Percentiles rank a stretch among this genome's conserved stretches.
Conservation (phyloP, 1,284 basidiomycete genomes). For the Melampsora occidentalis region DNA sequence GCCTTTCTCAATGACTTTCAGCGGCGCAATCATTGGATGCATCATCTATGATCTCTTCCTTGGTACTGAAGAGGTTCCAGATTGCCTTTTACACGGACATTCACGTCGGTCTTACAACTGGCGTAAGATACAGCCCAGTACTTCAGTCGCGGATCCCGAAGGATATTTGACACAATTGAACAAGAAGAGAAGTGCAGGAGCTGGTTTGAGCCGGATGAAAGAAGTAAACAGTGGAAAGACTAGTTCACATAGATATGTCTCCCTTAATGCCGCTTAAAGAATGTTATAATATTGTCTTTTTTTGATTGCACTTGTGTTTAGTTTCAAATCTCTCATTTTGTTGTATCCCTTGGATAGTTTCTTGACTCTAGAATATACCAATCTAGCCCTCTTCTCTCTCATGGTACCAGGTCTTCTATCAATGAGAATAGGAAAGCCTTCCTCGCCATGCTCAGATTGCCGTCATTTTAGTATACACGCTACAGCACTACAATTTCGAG, state of each 20-base stretch:
- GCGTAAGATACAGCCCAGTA: slow-evolving; percentile 21
- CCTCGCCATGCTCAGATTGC: too few species aligned
- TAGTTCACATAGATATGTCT: slow-evolving; percentile 32
- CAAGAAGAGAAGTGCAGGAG: slow-evolving; percentile 13
- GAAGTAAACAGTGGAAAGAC: slow-evolving; percentile 25
- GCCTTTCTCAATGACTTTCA: neutral
- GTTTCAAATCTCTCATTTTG: too few species aligned
- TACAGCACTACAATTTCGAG: too few species aligned
- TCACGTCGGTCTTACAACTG: neutral
- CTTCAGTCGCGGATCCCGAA: slow-evolving; percentile 36
- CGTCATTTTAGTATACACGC: too few species aligned
- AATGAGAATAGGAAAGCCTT: too few species aligned
- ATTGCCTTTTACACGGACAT: slow-evolving; percentile 19
- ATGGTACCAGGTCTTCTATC: too few species aligned
- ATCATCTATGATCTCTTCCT: slow-evolving; percentile 42
- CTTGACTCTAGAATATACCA: too few species aligned
- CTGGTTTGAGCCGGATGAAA: neutral
- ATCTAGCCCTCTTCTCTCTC: too few species aligned
- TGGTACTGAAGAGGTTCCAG: slow-evolving; percentile 37
- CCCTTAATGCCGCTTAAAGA: neutral
- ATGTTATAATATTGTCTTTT: too few species aligned
- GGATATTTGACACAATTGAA: slow-evolving; percentile 35
- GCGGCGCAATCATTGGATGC: slow-evolving; percentile 43
- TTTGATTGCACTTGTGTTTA: too few species aligned
- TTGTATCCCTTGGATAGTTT: too few species aligned